Base-by-base conservation (phyloP, 1,139 yeast species). In the Suhomyces guaymorum region DNA sequence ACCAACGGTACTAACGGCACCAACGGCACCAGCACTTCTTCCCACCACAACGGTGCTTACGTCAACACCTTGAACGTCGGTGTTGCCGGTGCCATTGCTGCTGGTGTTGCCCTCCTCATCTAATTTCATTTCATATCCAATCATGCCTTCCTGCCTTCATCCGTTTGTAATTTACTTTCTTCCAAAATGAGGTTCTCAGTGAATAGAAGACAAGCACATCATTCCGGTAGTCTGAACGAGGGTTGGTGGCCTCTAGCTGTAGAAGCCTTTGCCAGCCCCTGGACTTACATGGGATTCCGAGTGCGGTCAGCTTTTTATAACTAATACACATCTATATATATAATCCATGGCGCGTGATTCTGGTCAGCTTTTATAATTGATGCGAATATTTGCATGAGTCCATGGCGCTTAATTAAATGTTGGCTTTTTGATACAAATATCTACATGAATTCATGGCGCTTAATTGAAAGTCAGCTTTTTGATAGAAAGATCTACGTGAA, bases 1-100 rank as follows among this genome's bases (percentile, higher is more conserved):
- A 26, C 48, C 30, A 40, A 37, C 41, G 28, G 23, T 24, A 23
- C 40, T 37, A 44, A 39, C 43, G 39, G 33, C 34, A 28, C 46
- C 23, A 49, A 48, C 42, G 35, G 38, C 24, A 31, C 51, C 32
- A 38, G 32, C 42, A 38, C 38, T 17, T 33, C 28, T 26, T 39
- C 55, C 26, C 38, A 49, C 28, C 51, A 43, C 19, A 46, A 43
- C 39, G 56, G 48, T 36, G 62, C 52, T 35, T 48, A 44, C 24
- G 26, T 43, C 35, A 46, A 52, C 37, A 52, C 54, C 22, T 35
- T 53, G 42, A 48, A 56, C 39, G 38, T 58, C 31, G 68, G 66
- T 40, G 54, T 57, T 41, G 68, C 62, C 26, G 70, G 67, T 49
- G 65, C 55, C 35, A 33, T 63, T 33, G 66, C 63, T 38, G 64